Percentiles rank a stretch among this genome's conserved stretches.
phyloP scores from a whole-genome alignment of 225 moss, liverwort and hornwort genomes.

The Asterella californica region DNA sequence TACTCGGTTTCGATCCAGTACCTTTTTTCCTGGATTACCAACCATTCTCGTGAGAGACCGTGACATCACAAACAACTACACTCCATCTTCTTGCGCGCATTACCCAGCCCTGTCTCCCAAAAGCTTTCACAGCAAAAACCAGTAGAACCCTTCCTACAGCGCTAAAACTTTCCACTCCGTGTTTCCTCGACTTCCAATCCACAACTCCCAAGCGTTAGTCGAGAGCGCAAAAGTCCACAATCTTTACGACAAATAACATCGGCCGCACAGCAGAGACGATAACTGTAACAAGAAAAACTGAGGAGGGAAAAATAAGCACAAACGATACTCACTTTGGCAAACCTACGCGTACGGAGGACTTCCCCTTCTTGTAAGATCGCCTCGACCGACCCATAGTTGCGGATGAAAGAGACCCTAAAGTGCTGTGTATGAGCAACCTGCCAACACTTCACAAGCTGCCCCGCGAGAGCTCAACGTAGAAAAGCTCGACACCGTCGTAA shows the following conservation, averaged over 20 bases:
- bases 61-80: slow-evolving; percentile 7
- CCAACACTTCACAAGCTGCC: not conserved
- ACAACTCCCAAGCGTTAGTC: not conserved
- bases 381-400: slow-evolving; percentile 78
- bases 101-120: not conserved
- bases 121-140: not conserved
- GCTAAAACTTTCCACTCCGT: not conserved
- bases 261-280: not conserved
- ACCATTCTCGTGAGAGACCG: not conserved
- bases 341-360: slow-evolving; percentile 75
- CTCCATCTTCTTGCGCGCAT: not conserved
- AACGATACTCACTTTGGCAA: slow-evolving; percentile 55
- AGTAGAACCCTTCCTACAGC: not conserved
- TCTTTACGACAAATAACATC: not conserved
- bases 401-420: not conserved
- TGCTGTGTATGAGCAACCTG: not conserved
- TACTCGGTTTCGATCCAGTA: slow-evolving; percentile 34
- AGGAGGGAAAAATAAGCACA: slow-evolving; percentile 30
- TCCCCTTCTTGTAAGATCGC: slow-evolving; percentile 69
- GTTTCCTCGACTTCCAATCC: not conserved
- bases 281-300: slow-evolving; percentile 12
- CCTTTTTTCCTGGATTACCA: slow-evolving; percentile 38
- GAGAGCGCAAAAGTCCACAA: not conserved
- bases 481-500: too few relatives aligned
- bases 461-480: too few relatives aligned